phyloP scores from a whole-genome alignment of 257 asterid genomes.

The Solanum neorickii region DNA sequence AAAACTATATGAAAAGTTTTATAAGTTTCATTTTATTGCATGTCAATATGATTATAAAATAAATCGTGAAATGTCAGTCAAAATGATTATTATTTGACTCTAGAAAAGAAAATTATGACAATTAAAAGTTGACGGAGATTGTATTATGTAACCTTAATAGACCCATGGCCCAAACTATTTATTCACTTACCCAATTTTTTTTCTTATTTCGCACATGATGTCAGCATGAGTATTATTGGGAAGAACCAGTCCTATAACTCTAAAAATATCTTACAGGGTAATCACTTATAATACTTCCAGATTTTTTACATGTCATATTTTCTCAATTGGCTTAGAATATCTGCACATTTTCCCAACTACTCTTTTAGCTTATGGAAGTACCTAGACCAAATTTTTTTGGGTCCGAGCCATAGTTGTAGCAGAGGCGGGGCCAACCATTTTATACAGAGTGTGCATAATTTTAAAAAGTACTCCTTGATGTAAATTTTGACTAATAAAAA shows the following conservation, averaged over 20 bases:
- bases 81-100: too few relatives aligned
- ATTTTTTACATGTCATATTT: not conserved
- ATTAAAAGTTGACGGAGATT: too few relatives aligned
- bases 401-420: not conserved
- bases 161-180: not conserved
- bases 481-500: too few relatives aligned
- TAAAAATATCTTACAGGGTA: not conserved
- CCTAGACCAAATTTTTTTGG: not conserved
- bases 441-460: too few relatives aligned
- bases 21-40: too few relatives aligned
- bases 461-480: too few relatives aligned
- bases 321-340: not conserved
- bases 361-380: not conserved
- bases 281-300: not conserved
- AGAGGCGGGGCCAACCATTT: not conserved
- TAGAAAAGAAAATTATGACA: too few relatives aligned
- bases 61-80: too few relatives aligned
- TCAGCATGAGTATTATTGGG: not conserved
- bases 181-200: not conserved
- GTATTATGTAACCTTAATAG: not conserved
- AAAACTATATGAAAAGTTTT: too few relatives aligned
- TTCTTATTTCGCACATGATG: not conserved
- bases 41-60: too few relatives aligned
- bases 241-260: not conserved
- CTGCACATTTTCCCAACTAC: not conserved